phyloP scores from a whole-genome alignment of 106 monocot species.

The Chionographis japonica region DNA sequence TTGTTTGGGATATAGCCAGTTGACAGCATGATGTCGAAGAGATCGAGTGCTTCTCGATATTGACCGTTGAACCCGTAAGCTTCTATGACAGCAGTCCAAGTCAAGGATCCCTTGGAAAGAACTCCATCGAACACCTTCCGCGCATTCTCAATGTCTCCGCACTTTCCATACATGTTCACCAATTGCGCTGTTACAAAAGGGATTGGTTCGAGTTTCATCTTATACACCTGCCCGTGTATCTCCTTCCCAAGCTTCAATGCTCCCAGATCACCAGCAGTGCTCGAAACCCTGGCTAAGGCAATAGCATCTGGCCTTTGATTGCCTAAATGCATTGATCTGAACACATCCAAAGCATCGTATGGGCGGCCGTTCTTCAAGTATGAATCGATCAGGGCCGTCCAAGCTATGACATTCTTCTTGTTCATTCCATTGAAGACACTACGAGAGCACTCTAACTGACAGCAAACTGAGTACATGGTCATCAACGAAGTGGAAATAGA shows the following conservation, averaged over 20 bases:
- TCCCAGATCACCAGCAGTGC: constrained; percentile 33
- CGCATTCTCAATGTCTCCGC: constrained; percentile 37
- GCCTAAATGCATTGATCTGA: constrained; percentile 53
- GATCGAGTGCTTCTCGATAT: constrained; percentile 39
- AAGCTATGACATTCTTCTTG: constrained; percentile 65
- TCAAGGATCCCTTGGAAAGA: constrained; percentile 39
- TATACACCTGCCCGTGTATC: constrained; percentile 56
- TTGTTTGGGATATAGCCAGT: constrained; percentile 32
- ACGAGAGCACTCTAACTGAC: constrained; percentile 40
- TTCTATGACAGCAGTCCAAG: constrained; percentile 51
- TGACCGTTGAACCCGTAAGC: constrained; percentile 38
- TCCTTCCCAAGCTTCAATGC: constrained; percentile 66
- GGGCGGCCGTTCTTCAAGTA: constrained; percentile 45
- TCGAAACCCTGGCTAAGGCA: constrained; percentile 48
- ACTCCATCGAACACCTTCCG: constrained; percentile 30
- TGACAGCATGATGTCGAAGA: constrained; percentile 34
- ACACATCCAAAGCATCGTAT: constrained; percentile 39
- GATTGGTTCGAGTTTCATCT: constrained; percentile 31
- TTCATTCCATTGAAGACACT: constrained; percentile 58
- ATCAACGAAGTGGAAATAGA: constrained; percentile 74
- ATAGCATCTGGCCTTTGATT: constrained; percentile 54
- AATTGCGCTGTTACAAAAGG: constrained; percentile 29
- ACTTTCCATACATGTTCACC: constrained; percentile 52
- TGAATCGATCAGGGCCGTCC: constrained; percentile 88
- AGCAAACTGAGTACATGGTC: constrained; percentile 61